Conservation (phyloP, 1,139 yeast genomes). For the Zygotorulaspora mrakii region DNA sequence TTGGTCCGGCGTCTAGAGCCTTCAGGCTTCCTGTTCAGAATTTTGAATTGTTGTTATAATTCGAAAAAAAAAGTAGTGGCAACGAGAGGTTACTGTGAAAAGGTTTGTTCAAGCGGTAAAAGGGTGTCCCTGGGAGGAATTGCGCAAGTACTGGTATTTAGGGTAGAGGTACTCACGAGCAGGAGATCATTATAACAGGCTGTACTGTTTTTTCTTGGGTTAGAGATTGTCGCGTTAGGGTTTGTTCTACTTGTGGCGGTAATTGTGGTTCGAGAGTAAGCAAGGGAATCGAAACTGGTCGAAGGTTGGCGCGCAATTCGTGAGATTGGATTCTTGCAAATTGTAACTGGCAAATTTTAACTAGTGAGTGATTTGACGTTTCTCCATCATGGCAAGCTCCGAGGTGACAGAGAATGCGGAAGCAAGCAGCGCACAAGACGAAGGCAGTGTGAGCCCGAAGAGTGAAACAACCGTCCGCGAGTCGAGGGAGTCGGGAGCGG, state of each 20-base stretch:
- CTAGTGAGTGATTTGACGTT: background rate
- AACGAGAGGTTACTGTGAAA: background rate
- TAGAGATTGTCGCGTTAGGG: background rate
- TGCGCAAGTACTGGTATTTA: background rate
- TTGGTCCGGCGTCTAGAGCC: no score
- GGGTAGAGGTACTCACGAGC: no score
- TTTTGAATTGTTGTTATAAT: background rate
- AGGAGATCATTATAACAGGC: no score
- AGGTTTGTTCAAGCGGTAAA: background rate
- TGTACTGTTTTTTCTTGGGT: no score
- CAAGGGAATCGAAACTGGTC: slow-evolving; percentile 1
- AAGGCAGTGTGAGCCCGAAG: background rate
- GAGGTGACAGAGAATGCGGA: background rate
- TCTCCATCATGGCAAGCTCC: background rate
- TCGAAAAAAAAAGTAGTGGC: background rate
- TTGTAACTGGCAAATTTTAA: no score
- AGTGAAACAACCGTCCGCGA: background rate
- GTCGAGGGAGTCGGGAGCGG: background rate
- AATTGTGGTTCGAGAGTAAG: background rate
- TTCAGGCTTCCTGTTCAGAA: background rate
- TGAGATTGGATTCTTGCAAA: no score
- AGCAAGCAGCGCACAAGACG: background rate
- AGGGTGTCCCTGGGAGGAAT: background rate
- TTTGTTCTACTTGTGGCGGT: slow-evolving; percentile 1
- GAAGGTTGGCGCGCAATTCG: no score